Percentiles rank a stretch among this genome's conserved stretches.
Conservation (phyloP, 192 early-diverging fungal species). For the Chytriomyces confervae region DNA sequence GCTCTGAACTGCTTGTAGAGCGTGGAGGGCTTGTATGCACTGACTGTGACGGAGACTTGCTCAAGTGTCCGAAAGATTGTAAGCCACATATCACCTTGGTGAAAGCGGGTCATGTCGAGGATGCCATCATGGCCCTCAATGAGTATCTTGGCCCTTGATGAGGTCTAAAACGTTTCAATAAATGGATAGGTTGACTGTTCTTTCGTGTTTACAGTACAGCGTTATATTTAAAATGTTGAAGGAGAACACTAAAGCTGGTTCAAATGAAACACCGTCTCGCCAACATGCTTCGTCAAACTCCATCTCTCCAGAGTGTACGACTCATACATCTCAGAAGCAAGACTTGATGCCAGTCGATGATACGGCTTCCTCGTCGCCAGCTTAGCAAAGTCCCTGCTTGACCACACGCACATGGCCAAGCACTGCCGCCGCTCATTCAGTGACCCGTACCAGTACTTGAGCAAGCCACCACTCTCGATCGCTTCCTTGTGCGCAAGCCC, state of each 20-base stretch:
- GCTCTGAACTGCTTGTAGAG: too few species aligned
- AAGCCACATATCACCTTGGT: too few species aligned
- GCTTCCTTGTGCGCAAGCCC: slow-evolving; percentile 56
- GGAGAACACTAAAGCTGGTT: slow-evolving; percentile 18
- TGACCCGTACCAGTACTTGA: slow-evolving; percentile 61
- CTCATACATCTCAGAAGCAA: slow-evolving; percentile 58
- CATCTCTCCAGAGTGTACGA: slow-evolving; percentile 55
- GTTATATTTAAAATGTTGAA: too few species aligned
- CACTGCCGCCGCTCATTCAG: slow-evolving; percentile 53
- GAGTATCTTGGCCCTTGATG: too few species aligned
- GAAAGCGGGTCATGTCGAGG: too few species aligned
- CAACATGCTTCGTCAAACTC: slow-evolving; percentile 38
- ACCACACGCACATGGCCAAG: slow-evolving; percentile 62
- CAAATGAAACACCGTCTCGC: slow-evolving; percentile 23
- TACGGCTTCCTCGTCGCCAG: slow-evolving; percentile 48
- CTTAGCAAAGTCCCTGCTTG: slow-evolving; percentile 47
- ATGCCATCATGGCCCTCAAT: too few species aligned
- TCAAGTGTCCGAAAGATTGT: too few species aligned
- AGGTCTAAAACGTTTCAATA: too few species aligned
- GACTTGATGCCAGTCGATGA: slow-evolving; percentile 49
- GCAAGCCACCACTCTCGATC: slow-evolving; percentile 51
- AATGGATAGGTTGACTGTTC: too few species aligned
- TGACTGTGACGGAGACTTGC: too few species aligned
- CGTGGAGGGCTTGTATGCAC: too few species aligned
- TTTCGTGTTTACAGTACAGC: too few species aligned